These are phyloP conservation scores for Globisporangium orthogonon DNA, from an alignment of 352 stramenopile genomes.

Conservation along the genomic window DNA sequence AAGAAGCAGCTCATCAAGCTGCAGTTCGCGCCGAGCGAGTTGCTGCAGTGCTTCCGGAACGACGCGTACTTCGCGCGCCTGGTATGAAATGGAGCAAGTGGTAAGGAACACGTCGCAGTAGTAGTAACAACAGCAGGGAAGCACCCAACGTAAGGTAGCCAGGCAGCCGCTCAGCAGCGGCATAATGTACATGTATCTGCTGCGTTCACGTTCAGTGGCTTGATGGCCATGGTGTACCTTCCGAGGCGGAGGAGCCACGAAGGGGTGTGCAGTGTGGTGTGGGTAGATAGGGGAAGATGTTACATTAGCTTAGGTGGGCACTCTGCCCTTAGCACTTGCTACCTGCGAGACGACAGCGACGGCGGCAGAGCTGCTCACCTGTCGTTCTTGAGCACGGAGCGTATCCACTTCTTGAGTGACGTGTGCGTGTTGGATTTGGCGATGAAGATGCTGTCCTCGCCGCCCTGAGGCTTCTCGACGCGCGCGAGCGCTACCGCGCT, in stretches of 20 bases:
- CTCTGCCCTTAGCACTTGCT: neutral
- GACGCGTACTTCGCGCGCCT: slow-evolving; percentile 73
- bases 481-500: slow-evolving; percentile 5
- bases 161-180: no score
- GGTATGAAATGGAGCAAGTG: slow-evolving; percentile 23
- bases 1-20: slow-evolving; percentile 77
- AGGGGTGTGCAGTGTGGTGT: no score
- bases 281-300: neutral
- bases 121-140: neutral
- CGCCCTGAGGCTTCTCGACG: slow-evolving; percentile 19
- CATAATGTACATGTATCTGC: neutral
- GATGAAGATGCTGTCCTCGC: slow-evolving; percentile 44
- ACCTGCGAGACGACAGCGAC: no score
- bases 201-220: no score
- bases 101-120: neutral
- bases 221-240: no score
- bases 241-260: no score
- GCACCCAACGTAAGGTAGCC: neutral
- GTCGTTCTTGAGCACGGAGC: slow-evolving; percentile 51
- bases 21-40: slow-evolving; percentile 53
- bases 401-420: slow-evolving; percentile 63
- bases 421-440: slow-evolving; percentile 67
- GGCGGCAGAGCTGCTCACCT: slow-evolving; percentile 1
- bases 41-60: slow-evolving; percentile 64
- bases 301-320: neutral